Base-by-base conservation (phyloP, 208 protist species). In the Leishmania mexicana region DNA sequence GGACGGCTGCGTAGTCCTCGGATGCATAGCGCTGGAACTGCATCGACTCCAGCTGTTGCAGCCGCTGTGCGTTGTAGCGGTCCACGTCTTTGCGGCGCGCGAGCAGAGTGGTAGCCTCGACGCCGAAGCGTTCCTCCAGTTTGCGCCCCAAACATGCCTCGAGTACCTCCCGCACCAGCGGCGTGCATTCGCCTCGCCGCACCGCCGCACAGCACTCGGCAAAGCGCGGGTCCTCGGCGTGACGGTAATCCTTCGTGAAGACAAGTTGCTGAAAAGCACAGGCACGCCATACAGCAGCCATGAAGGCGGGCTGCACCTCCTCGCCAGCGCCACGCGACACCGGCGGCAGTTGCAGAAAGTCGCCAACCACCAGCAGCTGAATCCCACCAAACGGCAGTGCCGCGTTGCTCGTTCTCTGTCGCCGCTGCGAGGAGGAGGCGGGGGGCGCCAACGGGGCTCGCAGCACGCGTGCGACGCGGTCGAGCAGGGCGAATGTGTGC, bases 291-390 rank as follows among this genome's bases (percentile, higher is more conserved):
- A 86, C 67, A 0, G 83, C 38, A 62, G 79, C 87, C 49, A 85
- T 81, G 79, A 97, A 97, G 79, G 87, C 89, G 57, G 82, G 89
- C 77, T 88, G 81, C 64, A 86, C 81, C 83, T 92, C 89, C 73
- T 91, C 87, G 17, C 81, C 85, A 0, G 76, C 87, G 28, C 84
- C 72, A 81, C 51, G 78, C 6, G 79, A 73, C 40, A 94, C 88
- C 19, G 94, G 92, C 51, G 94, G 92, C 62, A 98, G 83, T 67
- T 97, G 93, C 13, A 98, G 83, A 83, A 98, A 98, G 80, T 98
- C 95, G 45, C 95, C 95, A 31, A 92, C 94, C 40, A 98, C 86
- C n/a, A 98, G 71, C 24, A 98, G 78, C 85, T 98, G 96, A 76
- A 98, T 93, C 7, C 94, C 95, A 57, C 95, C 96, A 83, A 98